These are phyloP conservation scores for Neurospora tetrasperma DNA, from an alignment of 495 filamentous ascomycete species.

Conservation along the genomic window DNA sequence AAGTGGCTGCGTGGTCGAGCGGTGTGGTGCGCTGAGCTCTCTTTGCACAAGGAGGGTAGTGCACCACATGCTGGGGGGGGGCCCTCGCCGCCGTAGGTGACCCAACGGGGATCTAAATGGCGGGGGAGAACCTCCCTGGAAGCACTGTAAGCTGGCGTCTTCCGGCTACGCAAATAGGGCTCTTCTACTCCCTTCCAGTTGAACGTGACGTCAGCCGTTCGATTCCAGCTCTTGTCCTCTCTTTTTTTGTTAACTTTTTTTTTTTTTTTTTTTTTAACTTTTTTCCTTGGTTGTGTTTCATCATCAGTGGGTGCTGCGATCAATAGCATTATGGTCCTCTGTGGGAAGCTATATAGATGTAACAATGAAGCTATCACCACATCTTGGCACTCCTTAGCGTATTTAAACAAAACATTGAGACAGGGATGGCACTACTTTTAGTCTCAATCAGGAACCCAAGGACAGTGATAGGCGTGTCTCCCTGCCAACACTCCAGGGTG, in stretches of 20 bases:
- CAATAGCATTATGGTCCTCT: not conserved
- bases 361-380: not conserved
- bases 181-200: not conserved
- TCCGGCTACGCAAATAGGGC: not conserved
- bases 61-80: not conserved
- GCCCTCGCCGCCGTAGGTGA: not conserved
- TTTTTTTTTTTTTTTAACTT: not conserved
- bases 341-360: not conserved
- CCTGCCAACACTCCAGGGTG: not conserved
- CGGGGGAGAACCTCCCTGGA: not conserved
- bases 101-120: not conserved
- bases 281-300: not conserved
- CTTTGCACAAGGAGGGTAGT: not conserved
- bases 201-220: not conserved
- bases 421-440: not conserved
- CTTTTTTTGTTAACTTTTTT: not conserved
- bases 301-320: not conserved
- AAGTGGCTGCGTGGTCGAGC: not conserved
- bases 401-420: not conserved
- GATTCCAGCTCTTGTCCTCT: not conserved
- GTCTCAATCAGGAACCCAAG: not conserved
- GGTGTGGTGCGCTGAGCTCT: not conserved
- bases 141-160: not conserved
- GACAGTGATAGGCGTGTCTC: not conserved
- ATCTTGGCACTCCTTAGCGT: not conserved